These are phyloP conservation scores for Deinandra increscens DNA, from an alignment of 129 eudicot species.

Conservation along the genomic window DNA sequence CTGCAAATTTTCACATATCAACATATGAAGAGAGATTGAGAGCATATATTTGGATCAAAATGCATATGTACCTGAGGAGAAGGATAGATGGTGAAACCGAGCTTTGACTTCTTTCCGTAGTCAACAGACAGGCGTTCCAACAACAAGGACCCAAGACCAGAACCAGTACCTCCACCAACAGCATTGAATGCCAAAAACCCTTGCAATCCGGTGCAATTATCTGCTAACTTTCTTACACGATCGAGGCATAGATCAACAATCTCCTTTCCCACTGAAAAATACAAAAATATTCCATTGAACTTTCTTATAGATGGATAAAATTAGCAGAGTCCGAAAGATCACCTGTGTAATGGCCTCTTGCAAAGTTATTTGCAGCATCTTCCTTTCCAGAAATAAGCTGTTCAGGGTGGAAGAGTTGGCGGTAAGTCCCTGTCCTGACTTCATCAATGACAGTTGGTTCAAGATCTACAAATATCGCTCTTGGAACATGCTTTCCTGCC, in stretches of 20 bases:
- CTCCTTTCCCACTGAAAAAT: conserved; percentile 39
- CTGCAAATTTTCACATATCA: not conserved
- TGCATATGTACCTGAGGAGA: conserved; percentile 31
- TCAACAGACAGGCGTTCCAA: conserved; percentile 42
- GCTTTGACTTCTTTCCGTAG: conserved; percentile 41
- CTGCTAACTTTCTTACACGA: conserved; percentile 38
- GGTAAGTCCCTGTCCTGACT: conserved; percentile 28
- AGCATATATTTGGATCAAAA: not conserved
- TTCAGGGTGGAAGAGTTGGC: conserved; percentile 36
- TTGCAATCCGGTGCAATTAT: conserved; percentile 42
- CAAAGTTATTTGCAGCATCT: conserved; percentile 38
- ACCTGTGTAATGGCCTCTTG: conserved; percentile 38
- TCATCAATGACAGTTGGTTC: conserved; percentile 39
- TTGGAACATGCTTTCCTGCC: conserved; percentile 32
- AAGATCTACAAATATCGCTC: conserved; percentile 35
- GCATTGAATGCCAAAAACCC: conserved; percentile 42
- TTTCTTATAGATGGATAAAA: not conserved
- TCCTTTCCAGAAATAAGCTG: conserved; percentile 37
- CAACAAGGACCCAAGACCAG: conserved; percentile 37
- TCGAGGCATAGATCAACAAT: conserved; percentile 41
- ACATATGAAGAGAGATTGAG: not conserved
- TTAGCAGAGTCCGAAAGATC: not conserved
- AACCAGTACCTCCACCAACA: conserved; percentile 47
- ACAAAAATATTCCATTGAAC: not conserved
- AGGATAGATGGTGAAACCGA: conserved; percentile 41